Conservation (phyloP, 768 basidiomycete genomes). For the Kwoniella dejecticola region DNA sequence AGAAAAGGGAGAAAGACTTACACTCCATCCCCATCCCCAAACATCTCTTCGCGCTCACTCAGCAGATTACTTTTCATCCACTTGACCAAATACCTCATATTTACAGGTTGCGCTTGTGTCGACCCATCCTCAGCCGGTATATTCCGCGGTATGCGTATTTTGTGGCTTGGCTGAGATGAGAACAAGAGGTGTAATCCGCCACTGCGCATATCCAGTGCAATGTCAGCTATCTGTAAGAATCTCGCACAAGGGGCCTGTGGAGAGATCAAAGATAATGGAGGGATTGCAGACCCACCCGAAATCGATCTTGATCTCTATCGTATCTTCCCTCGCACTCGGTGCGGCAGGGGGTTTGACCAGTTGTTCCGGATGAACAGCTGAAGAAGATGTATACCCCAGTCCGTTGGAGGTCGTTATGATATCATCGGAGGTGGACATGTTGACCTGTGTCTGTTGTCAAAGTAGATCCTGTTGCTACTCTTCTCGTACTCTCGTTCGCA, state of each 20-base stretch:
- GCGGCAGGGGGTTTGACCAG: conserved; percentile 18
- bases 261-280: too few species aligned
- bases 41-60: conserved; percentile 82
- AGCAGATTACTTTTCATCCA: conserved; percentile 76
- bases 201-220: conserved; percentile 26
- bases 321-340: conserved; percentile 21
- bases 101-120: conserved; percentile 56
- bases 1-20: conserved; percentile 60
- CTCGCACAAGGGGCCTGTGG: too few species aligned
- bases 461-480: too few species aligned
- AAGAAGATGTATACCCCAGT: conserved; percentile 18
- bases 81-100: conserved; percentile 75
- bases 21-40: conserved; percentile 85
- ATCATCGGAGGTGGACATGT: conserved; percentile 7
- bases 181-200: conserved; percentile 54
- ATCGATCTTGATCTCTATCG: conserved; percentile 51
- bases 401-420: conserved; percentile 22
- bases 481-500: too few species aligned
- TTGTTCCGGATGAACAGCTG: conserved; percentile 16
- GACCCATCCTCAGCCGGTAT: conserved; percentile 12
- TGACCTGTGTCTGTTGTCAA: background rate
- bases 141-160: conserved; percentile 35
- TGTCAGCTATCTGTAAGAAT: too few species aligned
- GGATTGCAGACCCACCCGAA: too few species aligned
- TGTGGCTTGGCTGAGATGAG: conserved; percentile 49